These are phyloP conservation scores for Avena insularis DNA, from an alignment of 176 grass and related monocot genomes.

Conservation along the genomic window DNA sequence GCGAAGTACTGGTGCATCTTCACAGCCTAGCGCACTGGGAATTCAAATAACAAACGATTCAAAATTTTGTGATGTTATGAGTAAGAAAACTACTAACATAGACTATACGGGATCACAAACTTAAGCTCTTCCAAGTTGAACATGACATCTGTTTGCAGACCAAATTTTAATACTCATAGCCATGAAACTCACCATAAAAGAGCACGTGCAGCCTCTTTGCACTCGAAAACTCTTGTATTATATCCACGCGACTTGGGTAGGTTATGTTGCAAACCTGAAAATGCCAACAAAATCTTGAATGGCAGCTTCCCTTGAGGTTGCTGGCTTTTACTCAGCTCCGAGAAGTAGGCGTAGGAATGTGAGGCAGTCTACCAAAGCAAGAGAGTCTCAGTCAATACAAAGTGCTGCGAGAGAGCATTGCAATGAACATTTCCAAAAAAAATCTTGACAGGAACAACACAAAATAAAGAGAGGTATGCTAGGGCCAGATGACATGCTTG, in stretches of 20 bases:
- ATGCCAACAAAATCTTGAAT: constrained; percentile 96
- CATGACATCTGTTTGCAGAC: constrained; percentile 6
- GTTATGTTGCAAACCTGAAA: constrained; percentile 92
- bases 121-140: neutral
- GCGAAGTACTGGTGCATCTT: constrained; percentile 54
- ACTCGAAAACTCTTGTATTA: constrained; percentile 84
- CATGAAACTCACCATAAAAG: constrained; percentile 72
- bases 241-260: constrained; percentile 88
- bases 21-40: constrained; percentile 53
- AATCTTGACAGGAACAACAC: neutral
- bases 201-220: constrained; percentile 77
- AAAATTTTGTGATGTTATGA: neutral
- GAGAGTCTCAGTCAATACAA: constrained; percentile 37
- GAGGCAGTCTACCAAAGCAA: constrained; percentile 64
- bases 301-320: constrained; percentile 50
- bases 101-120: neutral
- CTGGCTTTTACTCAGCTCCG: constrained; percentile 60
- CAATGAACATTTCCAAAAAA: constrained; percentile 21
- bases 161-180: neutral
- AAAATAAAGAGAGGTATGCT: constrained; percentile 1
- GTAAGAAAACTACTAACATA: neutral
- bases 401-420: constrained; percentile 24
- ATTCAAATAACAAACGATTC: constrained; percentile 45
- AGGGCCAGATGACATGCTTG: constrained; percentile 11
- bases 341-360: constrained; percentile 65